These are phyloP conservation scores for Podaxis sp. DNA, from an alignment of 768 basidiomycete species.

Conservation along the genomic window DNA sequence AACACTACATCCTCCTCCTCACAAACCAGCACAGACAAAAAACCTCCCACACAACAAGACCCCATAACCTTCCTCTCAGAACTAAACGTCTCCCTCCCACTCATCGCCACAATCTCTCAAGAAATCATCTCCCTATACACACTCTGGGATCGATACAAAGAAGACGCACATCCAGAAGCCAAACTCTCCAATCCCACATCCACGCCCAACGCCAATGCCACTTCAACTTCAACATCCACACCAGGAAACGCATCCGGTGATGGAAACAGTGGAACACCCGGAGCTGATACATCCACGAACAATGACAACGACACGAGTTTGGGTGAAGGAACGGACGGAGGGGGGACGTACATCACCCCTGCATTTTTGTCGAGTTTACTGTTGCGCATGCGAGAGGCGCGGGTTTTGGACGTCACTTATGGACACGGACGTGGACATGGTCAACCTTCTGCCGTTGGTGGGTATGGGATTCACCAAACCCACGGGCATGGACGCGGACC, in stretches of 20 bases:
- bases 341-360: slow-evolving; percentile 42
- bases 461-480: background rate
- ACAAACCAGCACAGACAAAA: slow-evolving; percentile 29
- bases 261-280: too few relatives aligned
- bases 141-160: slow-evolving; percentile 82
- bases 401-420: slow-evolving; percentile 48
- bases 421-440: background rate
- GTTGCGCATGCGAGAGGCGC: slow-evolving; percentile 62
- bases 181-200: slow-evolving; percentile 21
- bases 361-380: slow-evolving; percentile 51
- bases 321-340: background rate
- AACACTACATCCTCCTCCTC: slow-evolving; percentile 28
- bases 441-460: background rate
- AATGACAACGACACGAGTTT: background rate
- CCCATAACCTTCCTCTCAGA: slow-evolving; percentile 79
- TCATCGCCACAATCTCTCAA: slow-evolving; percentile 81
- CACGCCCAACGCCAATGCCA: background rate
- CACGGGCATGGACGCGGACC: slow-evolving; percentile 32
- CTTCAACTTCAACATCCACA: background rate
- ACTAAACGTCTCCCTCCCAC: slow-evolving; percentile 79
- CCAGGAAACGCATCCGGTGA: background rate
- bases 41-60: slow-evolving; percentile 46
- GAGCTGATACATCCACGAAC: background rate
- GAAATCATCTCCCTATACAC: slow-evolving; percentile 89
- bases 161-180: slow-evolving; percentile 43